A percentile compares a stretch with the other conserved stretches of the same genome.
Evolutionary conservation across 768 basidiomycete genomes (phyloP).

Genomic region (Astraeus odoratus): DNA sequence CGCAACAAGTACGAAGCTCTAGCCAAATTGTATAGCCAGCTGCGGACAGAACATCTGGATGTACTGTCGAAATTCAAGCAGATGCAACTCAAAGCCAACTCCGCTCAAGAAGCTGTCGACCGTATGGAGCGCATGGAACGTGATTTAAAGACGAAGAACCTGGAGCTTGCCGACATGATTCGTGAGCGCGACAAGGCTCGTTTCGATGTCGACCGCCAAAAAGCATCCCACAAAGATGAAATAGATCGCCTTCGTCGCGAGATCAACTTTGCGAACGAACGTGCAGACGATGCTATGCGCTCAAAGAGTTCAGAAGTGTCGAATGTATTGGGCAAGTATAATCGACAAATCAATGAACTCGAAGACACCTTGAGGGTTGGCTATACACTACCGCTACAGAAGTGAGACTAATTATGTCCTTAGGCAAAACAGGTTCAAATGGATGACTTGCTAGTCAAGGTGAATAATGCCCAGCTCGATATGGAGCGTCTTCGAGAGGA

Average conservation of each 20-base stretch:
- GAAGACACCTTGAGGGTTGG: constrained; percentile 89
- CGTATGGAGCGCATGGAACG: constrained; percentile 99
- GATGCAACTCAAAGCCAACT: constrained; percentile 95
- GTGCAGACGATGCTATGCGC: constrained; percentile 89
- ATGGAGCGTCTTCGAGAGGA: constrained; percentile 83
- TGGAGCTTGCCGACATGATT: constrained; percentile 98
- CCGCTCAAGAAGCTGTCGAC: constrained; percentile 96
- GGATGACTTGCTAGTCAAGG: constrained; percentile 79
- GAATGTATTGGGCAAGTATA: constrained; percentile 82
- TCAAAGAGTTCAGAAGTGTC: constrained; percentile 94
- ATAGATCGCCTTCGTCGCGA: constrained; percentile 88
- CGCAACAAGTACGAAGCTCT: constrained; percentile 98
- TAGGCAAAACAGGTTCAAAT: constrained; percentile 96
- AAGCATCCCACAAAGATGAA: constrained; percentile 93
- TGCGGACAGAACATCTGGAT: constrained; percentile 94
- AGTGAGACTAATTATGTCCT: constrained; percentile 11
- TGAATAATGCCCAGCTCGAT: constrained; percentile 69
- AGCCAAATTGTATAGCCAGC: constrained; percentile 96
- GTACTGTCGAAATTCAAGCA: constrained; percentile 97
- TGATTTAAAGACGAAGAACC: constrained; percentile 96
- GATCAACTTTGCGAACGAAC: constrained; percentile 90
- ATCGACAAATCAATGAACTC: constrained; percentile 92
- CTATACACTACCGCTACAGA: not conserved
- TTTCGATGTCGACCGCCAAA: constrained; percentile 91
- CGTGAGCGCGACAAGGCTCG: constrained; percentile 93